Evolutionary conservation across 805 yeast species (phyloP), one percentile per base, ranked within the genome.

Genomic region (Isabelozyma gotoi): DNA sequence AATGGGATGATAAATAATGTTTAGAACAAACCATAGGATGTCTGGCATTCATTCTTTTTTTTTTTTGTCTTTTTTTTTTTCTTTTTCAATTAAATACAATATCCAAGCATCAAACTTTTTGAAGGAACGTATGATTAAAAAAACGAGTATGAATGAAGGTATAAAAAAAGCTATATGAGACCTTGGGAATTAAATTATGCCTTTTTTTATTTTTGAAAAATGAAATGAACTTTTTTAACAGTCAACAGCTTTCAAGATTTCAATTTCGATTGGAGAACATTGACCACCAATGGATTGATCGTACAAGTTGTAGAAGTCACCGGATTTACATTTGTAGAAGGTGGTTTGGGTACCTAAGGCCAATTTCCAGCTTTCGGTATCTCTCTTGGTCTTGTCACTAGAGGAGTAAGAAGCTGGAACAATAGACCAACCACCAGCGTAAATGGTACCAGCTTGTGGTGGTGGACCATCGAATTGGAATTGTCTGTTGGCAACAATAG

Each of bases 401-500:
- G 38, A 38, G 34, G 37, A 44, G 51, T 52, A 50, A 38, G 51
- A 53, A 20, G 51, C 50, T 43, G 53, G 48, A 40, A 78, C 44
- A 60, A 80, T 66, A 40, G 80, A 70, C 84, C 83, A 78, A 45
- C 84, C 84, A 36, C 76, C 78, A 47, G 85, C 82, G 57, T 73
- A 78, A 57, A 81, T 74, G 48, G 85, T 73, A 63, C 85, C 86
- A 27, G 84, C 87, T 74, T 84, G 91, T 59, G 89, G 89, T 68
- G 86, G 84, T 45, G 87, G 87, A 60, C 87, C 86, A 59, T 82
- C 86, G 60, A 81, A 82, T 66, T 82, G 87, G 78, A 82, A 81
- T 70, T 84, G 91, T 70, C 84, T 76, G 82, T 84, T 85, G 42
- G 90, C 82, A 55, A 85, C 92, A 67, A 85, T 83, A 40, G 89